Conservation (phyloP, 2,329 filamentous ascomycete genomes). For the Stachybotrys chlorohalonatus region DNA sequence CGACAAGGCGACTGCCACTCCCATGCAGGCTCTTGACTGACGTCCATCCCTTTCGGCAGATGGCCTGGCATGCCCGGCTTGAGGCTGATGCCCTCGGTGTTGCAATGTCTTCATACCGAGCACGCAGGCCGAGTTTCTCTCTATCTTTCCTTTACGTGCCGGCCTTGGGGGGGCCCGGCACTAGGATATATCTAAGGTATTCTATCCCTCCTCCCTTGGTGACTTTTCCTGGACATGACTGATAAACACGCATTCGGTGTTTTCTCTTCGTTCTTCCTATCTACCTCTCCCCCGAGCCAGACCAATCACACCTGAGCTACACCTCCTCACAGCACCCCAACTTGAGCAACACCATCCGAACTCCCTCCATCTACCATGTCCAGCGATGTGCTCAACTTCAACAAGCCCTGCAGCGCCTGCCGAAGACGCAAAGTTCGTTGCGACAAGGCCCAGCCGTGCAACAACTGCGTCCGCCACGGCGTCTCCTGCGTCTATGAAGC, state of each 20-base stretch:
- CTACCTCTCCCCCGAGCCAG: neutral
- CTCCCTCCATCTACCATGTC: conserved; percentile 4
- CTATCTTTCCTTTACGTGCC: no score
- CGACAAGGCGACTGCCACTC: neutral
- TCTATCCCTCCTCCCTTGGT: no score
- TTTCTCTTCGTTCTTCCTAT: no score
- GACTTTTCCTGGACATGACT: no score
- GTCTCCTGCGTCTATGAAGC: conserved; percentile 9
- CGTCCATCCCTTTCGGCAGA: neutral
- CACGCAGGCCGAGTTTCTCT: neutral
- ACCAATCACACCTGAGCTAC: neutral
- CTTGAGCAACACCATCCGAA: neutral
- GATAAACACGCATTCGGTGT: no score
- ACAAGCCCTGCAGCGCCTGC: conserved; percentile 11
- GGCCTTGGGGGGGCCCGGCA: no score
- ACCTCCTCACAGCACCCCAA: neutral
- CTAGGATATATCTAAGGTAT: no score
- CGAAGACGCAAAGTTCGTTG: conserved; percentile 9
- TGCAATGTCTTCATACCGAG: neutral
- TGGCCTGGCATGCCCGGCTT: neutral
- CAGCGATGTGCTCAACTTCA: conserved; percentile 11
- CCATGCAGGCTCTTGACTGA: neutral
- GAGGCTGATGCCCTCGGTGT: neutral
- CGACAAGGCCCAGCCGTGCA: conserved; percentile 10
- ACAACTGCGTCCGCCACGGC: conserved; percentile 9